Conservation (phyloP, 2,329 filamentous ascomycete species). For the Pseudonectria buxi region DNA sequence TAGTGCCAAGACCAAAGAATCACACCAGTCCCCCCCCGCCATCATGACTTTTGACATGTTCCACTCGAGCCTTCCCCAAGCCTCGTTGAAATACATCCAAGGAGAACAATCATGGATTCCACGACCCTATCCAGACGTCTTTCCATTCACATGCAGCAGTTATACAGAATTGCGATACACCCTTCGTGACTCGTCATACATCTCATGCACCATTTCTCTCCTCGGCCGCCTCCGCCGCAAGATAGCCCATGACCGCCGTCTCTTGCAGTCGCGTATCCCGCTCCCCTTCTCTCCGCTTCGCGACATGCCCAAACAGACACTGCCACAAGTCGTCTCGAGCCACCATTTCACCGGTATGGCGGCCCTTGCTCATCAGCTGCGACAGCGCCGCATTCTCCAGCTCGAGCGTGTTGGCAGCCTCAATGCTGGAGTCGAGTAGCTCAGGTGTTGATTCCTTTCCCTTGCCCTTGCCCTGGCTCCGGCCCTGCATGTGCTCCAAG, state of each 20-base stretch:
- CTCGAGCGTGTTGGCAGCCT: constrained; percentile 79
- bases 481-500: constrained; percentile 62
- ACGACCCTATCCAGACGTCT: too few species aligned
- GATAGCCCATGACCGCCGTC: constrained; percentile 32
- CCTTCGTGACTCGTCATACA: constrained; percentile 3
- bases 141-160: too few species aligned
- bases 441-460: constrained; percentile 35
- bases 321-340: constrained; percentile 75
- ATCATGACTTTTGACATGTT: too few species aligned
- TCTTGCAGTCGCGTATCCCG: constrained; percentile 25
- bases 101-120: too few species aligned
- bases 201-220: constrained; percentile 19
- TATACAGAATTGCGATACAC: too few species aligned
- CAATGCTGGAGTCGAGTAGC: constrained; percentile 57
- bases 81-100: too few species aligned
- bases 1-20: too few species aligned
- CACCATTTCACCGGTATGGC: constrained; percentile 72
- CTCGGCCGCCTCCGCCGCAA: constrained; percentile 40
- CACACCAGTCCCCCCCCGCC: too few species aligned
- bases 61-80: too few species aligned
- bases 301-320: constrained; percentile 68
- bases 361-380: constrained; percentile 63
- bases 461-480: constrained; percentile 25
- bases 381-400: constrained; percentile 66
- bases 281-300: constrained; percentile 20